Percentiles rank a stretch among this genome's conserved stretches.
Conservation (phyloP, 78 protist genomes). For the Emiliania huxleyi region DNA sequence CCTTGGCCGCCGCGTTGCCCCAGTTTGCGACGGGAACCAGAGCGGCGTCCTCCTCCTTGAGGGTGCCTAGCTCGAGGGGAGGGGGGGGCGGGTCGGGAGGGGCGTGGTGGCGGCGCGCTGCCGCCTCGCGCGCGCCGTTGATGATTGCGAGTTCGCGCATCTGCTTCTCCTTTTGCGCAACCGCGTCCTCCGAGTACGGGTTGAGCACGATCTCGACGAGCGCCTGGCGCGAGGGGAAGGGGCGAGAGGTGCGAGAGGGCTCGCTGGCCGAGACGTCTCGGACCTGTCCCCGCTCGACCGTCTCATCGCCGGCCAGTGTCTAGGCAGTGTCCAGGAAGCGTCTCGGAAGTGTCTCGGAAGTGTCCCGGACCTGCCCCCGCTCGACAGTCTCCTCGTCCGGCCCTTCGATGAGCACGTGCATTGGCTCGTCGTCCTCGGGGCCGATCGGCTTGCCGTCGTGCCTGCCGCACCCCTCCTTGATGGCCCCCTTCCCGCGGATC, state of each 20-base stretch:
- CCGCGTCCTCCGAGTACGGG: not conserved
- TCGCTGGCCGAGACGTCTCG: not conserved
- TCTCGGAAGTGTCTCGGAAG: too few species aligned
- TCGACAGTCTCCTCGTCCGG: not conserved
- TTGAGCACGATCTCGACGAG: not conserved
- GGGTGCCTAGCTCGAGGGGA: too few species aligned
- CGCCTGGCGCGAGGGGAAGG: too few species aligned
- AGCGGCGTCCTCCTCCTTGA: not conserved
- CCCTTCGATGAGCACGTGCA: slow-evolving; percentile 16
- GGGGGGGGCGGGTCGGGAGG: too few species aligned
- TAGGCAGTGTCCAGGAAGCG: too few species aligned
- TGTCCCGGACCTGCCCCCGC: too few species aligned
- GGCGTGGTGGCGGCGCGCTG: too few species aligned
- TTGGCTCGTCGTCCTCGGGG: not conserved
- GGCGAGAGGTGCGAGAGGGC: too few species aligned
- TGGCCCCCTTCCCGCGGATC: not conserved
- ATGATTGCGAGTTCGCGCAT: not conserved
- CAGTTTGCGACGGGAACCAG: not conserved
- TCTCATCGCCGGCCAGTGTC: too few species aligned
- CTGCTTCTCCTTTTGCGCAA: not conserved
- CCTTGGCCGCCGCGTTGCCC: not conserved
- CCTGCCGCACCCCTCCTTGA: not conserved
- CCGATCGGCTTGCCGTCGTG: not conserved
- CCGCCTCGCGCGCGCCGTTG: too few species aligned
- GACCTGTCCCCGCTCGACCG: too few species aligned